Conservation (phyloP, 768 basidiomycete genomes). For the Mycena amicta region DNA sequence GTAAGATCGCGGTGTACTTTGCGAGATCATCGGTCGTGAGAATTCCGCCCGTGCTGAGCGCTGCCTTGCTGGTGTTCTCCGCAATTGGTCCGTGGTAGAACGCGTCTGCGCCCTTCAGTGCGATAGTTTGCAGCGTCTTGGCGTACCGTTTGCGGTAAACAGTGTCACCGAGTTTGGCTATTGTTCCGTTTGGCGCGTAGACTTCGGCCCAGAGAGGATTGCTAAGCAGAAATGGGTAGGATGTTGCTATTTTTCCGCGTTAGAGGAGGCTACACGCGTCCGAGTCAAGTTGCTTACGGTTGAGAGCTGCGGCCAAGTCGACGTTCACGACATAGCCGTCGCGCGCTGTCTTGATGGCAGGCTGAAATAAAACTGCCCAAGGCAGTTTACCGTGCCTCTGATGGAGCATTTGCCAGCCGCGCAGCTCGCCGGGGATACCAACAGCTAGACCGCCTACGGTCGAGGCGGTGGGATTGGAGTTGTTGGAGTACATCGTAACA, state of each 20-base stretch:
- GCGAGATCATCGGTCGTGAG: constrained; percentile 21
- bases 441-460: constrained; percentile 67
- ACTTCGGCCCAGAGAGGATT: constrained; percentile 31
- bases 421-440: constrained; percentile 74
- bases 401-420: constrained; percentile 68
- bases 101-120: constrained; percentile 23
- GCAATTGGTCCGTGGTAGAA: constrained; percentile 27
- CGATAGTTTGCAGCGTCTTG: constrained; percentile 26
- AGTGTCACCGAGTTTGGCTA: constrained; percentile 22
- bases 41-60: constrained; percentile 19
- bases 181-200: constrained; percentile 30
- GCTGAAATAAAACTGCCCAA: constrained; percentile 65
- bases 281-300: no score
- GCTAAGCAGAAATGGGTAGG: constrained; percentile 3
- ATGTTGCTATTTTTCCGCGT: not conserved
- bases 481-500: constrained; percentile 56
- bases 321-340: constrained; percentile 23
- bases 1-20: constrained; percentile 23
- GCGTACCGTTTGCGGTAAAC: constrained; percentile 30
- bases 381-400: constrained; percentile 62
- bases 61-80: constrained; percentile 15
- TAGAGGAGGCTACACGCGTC: no score
- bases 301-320: constrained; percentile 19
- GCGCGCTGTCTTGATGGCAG: constrained; percentile 58
- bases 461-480: constrained; percentile 41